Evolutionary conservation across 495 filamentous ascomycete species (phyloP), one percentile per base, ranked within the genome.

Genomic region (Annulohypoxylon maeteangense): DNA sequence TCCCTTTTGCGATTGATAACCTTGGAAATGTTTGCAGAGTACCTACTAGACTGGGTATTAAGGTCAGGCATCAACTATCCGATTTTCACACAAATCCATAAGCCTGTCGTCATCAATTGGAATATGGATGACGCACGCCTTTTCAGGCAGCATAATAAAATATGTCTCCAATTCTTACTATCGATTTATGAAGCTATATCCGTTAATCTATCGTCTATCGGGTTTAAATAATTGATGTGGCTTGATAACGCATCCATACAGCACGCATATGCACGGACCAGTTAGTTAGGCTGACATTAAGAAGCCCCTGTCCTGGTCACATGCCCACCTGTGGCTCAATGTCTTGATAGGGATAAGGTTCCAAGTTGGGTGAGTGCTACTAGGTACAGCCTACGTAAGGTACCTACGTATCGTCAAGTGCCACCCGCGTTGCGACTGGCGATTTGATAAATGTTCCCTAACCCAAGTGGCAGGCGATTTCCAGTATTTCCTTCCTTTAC

Each of bases 401-500:
- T 60, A 54, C 47, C 45, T 36, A 67, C 31, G 59, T 57, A 62
- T 62, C 47, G 55, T 65, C 59, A 72, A 72, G 70, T 68, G 70
- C 64, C 70, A 72, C 70, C 65, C 38, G 59, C 60, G 60, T 72
- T 72, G 64, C 32, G 70, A 65, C 59, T 68, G 65, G 70, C 59
- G 59, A 71, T 62, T 62, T 62, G 51, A 68, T 64, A 60, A 55
- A 50, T 61, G 32, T 57, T 68, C 60, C 70, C 65, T 72, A 23
- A 67, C 62, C 69, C 50, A 67, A 67, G 62, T 56, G 34, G 51
- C 27, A 2, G 27, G 27, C 6, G 6, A 3, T 54, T 47, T 29
- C 16, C 25, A 40, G 11, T 44, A 18, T 58, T 36, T 53, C 44
- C 34, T 23, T 34, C 56, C 50, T 27, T 29, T 57, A 50, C 58